Evolutionary conservation across 257 asterid species (phyloP), one percentile per base, ranked within the genome.

Genomic region (Petunia secreta): DNA sequence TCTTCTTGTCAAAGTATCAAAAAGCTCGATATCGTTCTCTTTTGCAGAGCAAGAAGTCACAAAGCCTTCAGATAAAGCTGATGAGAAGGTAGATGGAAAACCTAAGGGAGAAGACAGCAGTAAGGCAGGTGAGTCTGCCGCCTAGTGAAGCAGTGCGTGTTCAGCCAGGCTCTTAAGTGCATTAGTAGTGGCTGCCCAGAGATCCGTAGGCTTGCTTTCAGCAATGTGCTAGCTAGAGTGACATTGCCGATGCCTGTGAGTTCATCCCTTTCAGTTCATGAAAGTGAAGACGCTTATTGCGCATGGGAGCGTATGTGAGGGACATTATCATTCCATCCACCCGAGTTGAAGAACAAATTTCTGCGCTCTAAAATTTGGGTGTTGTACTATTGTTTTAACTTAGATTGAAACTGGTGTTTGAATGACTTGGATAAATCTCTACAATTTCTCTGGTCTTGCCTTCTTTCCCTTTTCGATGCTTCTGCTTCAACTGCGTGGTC

Each of bases 101-200:
- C 82, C 66, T 2, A 78, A 85, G 80, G 62, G 15, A 9, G 87
- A 44, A 65, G 90, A 40, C 46, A 7, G 2, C 66, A 65, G 50
- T 50, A 65, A 73, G 78, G 63, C 60, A 73, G 78, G 5, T 48
- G 78, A 71, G 57, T 89, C 82, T 74, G 82, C 86, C 58, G 57
- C 89, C 1, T 85, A 85, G 74, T 89, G 76, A 75, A 88, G 60
- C 86, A 85, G 88, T 83, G 16, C 88, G 83, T 58, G 25, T 87
- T 2, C 60, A 75, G n/a, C 36, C 84, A 3, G 87, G 87, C 84
- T 50, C 90, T 80, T 88, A 68, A 90, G 64, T 64, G 80, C 77
- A 55, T 63, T 48, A 52, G 43, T 50, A 50, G 78, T 48, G 1
- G 14, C 8, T 36, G 78, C 10, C 11, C 65, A 34, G 83, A 78